These are phyloP conservation scores for Hordeum marinum DNA, from an alignment of 176 grass and related monocot genomes.

Conservation along the genomic window DNA sequence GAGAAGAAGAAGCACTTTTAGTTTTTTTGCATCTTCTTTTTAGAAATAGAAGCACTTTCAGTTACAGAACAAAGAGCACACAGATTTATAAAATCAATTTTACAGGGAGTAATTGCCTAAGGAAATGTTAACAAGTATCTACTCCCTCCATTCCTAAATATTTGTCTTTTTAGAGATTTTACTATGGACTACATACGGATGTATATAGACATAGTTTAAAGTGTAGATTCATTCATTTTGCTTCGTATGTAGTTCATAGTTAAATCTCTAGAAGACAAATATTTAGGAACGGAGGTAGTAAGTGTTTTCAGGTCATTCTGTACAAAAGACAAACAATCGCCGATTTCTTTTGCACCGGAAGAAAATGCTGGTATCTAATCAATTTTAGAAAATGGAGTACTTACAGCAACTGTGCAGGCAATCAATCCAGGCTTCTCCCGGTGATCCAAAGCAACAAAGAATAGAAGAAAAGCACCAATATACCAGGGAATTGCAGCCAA, in stretches of 20 bases:
- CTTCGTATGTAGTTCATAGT: no score
- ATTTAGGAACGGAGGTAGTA: background rate
- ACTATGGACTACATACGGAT: no score
- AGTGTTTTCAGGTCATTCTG: background rate
- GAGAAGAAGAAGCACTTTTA: background rate
- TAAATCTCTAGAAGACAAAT: no score
- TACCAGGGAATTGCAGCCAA: conserved; percentile 69
- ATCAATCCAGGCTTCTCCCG: conserved; percentile 67
- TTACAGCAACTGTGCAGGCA: conserved; percentile 68
- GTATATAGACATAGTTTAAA: no score
- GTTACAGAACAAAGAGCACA: background rate
- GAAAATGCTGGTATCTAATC: background rate
- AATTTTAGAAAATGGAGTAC: conserved; percentile 19
- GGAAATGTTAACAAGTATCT: background rate
- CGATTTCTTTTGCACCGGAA: background rate
- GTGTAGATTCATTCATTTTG: no score
- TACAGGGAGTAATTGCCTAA: background rate
- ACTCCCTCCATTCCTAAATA: no score
- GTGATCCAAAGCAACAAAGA: conserved; percentile 62
- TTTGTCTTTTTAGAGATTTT: no score
- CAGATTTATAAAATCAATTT: background rate
- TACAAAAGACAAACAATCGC: background rate
- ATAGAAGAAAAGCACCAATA: conserved; percentile 54
- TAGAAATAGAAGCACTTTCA: background rate
- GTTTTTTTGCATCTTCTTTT: background rate